Base-by-base conservation (phyloP, 1,284 basidiomycete genomes). In the Tilletiaria anomala region DNA sequence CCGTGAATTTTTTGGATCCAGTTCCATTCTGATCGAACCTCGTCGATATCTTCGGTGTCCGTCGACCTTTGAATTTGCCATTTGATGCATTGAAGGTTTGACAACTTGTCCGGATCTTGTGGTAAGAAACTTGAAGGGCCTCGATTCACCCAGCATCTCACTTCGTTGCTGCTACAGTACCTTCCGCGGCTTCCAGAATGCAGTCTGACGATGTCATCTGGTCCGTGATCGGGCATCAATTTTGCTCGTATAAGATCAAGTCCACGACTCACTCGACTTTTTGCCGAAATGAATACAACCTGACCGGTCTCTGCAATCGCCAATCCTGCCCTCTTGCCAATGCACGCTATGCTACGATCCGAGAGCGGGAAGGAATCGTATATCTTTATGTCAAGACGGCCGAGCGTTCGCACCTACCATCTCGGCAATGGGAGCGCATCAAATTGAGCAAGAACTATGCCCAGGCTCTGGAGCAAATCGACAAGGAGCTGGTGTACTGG, bases 381-480 rank as follows among this genome's bases (percentile, higher is more conserved):
- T 97, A 93, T 68, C 78, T 99, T n/a, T 97, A 86, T 67, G 78
- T 94, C 65, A 99, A 99, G 72, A 97, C 91, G 4, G 88, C 93
- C 48, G 93, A 99, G 70, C 77, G 93, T 44, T 88, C 91, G 10
- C 91, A 97, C 69, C 79, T 82, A 21, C 93, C 93, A 16, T 83
- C 84, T 26, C 78, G 83, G 58, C 87, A 94, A 83, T 97, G 93
- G 93, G 91, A 99, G 73, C 75, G 79, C 44, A 82, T 96, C 70
- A 82, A 80, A 60, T 76, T 97, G 11, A 88, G 85, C 15, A 87
- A 82, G 65, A 91, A 89, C 70, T 97, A 97, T 70, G 75, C 82
- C 32, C 87, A 85, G 68, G 89, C 93, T 3, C 72, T 99, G 37
- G 85, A 91, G 40, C 60, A 63, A 44, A 61, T 66, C 41, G 93